Percentiles rank a stretch among this genome's conserved stretches.
phyloP scores from a whole-genome alignment of 768 basidiomycete genomes.

The Paxillus rubicundulus region DNA sequence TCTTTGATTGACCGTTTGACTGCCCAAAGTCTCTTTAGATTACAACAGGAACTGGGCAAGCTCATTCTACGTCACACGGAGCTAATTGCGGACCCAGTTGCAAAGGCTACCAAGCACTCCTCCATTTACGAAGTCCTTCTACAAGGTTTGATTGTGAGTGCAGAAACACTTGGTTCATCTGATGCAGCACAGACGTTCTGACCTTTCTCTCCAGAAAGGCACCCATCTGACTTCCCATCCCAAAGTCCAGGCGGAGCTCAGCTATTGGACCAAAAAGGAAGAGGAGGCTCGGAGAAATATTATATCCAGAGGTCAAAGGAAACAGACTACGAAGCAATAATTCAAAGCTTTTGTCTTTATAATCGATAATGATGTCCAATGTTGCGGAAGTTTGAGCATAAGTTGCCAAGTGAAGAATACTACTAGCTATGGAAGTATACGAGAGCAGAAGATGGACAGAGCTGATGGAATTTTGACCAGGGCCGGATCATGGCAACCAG shows the following conservation, averaged over 20 bases:
- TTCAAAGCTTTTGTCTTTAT: conserved; percentile 10
- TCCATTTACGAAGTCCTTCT: conserved; percentile 75
- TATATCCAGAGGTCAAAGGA: conserved; percentile 38
- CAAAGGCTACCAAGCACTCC: conserved; percentile 66
- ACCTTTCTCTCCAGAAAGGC: conserved; percentile 46
- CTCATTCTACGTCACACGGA: conserved; percentile 72
- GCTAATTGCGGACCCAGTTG: conserved; percentile 57
- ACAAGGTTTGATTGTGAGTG: conserved; percentile 70
- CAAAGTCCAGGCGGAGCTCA: conserved; percentile 82
- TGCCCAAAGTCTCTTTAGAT: conserved; percentile 63
- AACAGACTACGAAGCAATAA: conserved; percentile 18
- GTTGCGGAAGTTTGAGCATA: conserved; percentile 19
- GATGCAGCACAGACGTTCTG: neutral
- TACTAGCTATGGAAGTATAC: conserved; percentile 2
- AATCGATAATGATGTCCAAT: conserved; percentile 11
- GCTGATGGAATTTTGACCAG: neutral
- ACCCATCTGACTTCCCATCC: conserved; percentile 74
- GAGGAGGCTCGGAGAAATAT: conserved; percentile 72
- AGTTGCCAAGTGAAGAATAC: conserved; percentile 17
- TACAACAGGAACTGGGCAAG: conserved; percentile 80
- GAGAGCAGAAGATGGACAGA: conserved; percentile 3
- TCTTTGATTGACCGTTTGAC: neutral
- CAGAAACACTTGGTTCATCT: neutral
- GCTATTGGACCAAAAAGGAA: conserved; percentile 83
- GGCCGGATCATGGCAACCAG: neutral